Evolutionary conservation across 257 asterid genomes (phyloP), one percentile per base, ranked within the genome.

Genomic region (Petunia secreta): DNA sequence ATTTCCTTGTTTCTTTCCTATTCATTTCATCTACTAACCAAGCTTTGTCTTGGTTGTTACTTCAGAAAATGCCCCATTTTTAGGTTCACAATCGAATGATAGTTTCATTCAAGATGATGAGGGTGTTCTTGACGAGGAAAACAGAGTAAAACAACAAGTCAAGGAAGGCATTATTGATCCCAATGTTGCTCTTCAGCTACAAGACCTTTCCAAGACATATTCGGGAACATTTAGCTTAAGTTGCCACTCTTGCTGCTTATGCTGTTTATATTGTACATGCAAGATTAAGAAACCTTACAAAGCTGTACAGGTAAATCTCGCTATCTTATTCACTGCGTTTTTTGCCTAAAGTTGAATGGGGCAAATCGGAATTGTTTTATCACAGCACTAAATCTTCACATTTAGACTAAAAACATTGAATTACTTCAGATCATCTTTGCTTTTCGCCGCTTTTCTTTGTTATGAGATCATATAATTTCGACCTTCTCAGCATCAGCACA

Each of bases 91-190:
- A 54, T 59, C 83, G 1, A 57, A 73, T 6, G 77, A 63, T 54
- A 79, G 74, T 59, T 81, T 65, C 36, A 54, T 48, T 43, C 77
- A 39, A 54, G 80, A 77, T 48, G 87, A 85, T 68, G 85, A 83
- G 76, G 86, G 69, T 62, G 87, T 87, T 66, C 58, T 41, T 54
- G 87, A 85, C 73, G 90, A 85, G 80, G 90, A 85, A 64, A 80
- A 58, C 3, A 46, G 75, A 34, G 76, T 83, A 43, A 85, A 75
- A 81, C 83, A 46, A 80, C 85, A 83, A 79, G 83, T 60, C 5
- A 66, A 15, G 7, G 80, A 65, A 75, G 84, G 85, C 34, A 39
- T 2, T 34, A 13, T 78, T 57, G 88, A 62, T 69, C 87, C 86
- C 62, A 80, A 83, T 71, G 84, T 81, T 57, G 85, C 83, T 6